Base-by-base conservation (phyloP, 768 basidiomycete species). In the Punctularia strigosozonata region DNA sequence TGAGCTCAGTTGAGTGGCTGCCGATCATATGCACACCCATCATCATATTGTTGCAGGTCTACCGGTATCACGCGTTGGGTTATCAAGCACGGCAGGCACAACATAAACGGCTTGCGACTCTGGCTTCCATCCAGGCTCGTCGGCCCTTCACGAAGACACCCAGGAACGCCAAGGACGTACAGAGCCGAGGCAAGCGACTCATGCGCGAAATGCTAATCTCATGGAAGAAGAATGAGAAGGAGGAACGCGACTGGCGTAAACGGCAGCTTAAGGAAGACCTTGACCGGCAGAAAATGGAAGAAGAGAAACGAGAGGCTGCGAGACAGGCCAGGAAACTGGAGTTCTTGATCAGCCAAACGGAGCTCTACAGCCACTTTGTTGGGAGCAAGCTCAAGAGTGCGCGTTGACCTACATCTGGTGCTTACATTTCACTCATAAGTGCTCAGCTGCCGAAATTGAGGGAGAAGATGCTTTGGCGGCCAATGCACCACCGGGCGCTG, bases 321-420 rank as follows among this genome's bases (percentile, higher is more conserved):
- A 69, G 95, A 37, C 89, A 94, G 57, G 88, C 91, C 10, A 75
- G 94, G 48, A 97, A 98, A 59, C 75, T 99, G 19, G 95, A 99
- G 63, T 99, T 98, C 64, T 67, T 99, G 60, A 91, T 99, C 58
- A 97, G 88, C 43, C 94, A 98, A 60, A 98, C 95, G 3, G 95
- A 99, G 57, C 73, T 98, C 6, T 99, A 98, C 61, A 91, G 88
- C 48, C 95, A 99, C 64, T 98, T 99, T 71, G 91, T 99, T 42
- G 94, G 94, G 23, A 95, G 80, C 61, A 98, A 98, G 63, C 72
- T 89, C 38, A 87, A 87, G 58, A 89, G 86, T 87, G 58, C 50
- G 78, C 61, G 17, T 25, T 28, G 25, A 4, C 43, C 31, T 33
- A 35, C 14, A 30, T 23, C 26, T 28, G 25, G 15, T 33, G 25